Conservation (phyloP, 2,329 filamentous ascomycete species). For the Fusarium bulbicola region DNA sequence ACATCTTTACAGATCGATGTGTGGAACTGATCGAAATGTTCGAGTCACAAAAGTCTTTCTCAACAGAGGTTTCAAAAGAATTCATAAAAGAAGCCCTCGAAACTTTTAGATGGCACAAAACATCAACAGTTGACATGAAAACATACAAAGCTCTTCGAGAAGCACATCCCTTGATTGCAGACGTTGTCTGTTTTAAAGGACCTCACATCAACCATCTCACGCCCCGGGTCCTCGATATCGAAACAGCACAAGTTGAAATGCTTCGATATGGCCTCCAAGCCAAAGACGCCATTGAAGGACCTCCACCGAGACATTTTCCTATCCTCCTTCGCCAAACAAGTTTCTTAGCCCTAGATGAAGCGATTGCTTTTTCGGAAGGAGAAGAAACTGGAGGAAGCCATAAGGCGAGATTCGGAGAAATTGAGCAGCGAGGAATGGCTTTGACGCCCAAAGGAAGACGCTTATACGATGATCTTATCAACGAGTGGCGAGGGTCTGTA, state of each 20-base stretch:
- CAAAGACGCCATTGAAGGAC: slow-evolving; percentile 62
- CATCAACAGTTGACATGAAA: slow-evolving; percentile 50
- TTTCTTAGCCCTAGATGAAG: slow-evolving; percentile 61
- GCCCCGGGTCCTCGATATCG: slow-evolving; percentile 60
- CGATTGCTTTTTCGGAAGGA: slow-evolving; percentile 50
- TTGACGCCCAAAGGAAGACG: slow-evolving; percentile 55
- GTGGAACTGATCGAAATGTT: slow-evolving; percentile 48
- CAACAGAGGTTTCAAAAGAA: slow-evolving; percentile 41
- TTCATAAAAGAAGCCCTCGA: slow-evolving; percentile 56
- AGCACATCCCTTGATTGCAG: slow-evolving; percentile 59
- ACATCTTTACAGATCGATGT: slow-evolving; percentile 54
- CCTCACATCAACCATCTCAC: slow-evolving; percentile 65
- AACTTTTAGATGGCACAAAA: slow-evolving; percentile 59
- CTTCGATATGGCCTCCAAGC: slow-evolving; percentile 49
- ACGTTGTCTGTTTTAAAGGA: slow-evolving; percentile 53
- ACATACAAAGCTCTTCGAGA: slow-evolving; percentile 54
- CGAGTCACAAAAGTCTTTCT: slow-evolving; percentile 46
- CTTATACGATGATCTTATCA: slow-evolving; percentile 57
- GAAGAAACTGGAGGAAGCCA: slow-evolving; percentile 49
- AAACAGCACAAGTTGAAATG: slow-evolving; percentile 56
- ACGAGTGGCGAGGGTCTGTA: slow-evolving; percentile 35
- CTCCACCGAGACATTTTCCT: slow-evolving; percentile 53
- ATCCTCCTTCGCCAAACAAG: slow-evolving; percentile 64
- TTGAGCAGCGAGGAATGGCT: slow-evolving; percentile 62
- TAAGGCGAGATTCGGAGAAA: slow-evolving; percentile 61